Evolutionary conservation across 345 rosid species (phyloP).

Genomic region (Jatropha curcas): DNA sequence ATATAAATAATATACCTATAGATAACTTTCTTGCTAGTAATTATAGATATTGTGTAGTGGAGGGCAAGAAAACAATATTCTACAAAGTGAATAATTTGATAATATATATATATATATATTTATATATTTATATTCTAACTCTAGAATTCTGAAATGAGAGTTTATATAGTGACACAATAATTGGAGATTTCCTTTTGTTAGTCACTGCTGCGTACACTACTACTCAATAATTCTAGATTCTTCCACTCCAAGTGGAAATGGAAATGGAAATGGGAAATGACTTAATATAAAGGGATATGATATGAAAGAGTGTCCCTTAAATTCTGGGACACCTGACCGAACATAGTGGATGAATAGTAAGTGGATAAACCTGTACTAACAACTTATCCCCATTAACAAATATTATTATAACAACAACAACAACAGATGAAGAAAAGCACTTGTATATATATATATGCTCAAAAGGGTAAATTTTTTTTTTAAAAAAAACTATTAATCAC

Average conservation of each 20-base stretch:
- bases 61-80: background rate
- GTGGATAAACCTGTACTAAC: conserved; percentile 28
- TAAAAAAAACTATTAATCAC: background rate
- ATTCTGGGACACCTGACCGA: conserved; percentile 37
- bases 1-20: background rate
- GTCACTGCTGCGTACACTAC: background rate
- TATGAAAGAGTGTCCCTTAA: conserved; percentile 29
- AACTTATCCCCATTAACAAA: background rate
- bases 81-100: background rate
- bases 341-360: conserved; percentile 38
- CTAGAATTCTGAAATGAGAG: background rate
- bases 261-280: conserved; percentile 20
- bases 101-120: too few relatives aligned
- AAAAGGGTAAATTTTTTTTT: too few relatives aligned
- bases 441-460: too few relatives aligned
- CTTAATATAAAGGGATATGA: conserved; percentile 2
- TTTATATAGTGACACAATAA: conserved; percentile 25
- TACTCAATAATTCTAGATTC: conserved; percentile 29
- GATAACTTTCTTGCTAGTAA: background rate
- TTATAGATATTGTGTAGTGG: background rate
- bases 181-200: conserved; percentile 13
- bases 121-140: too few relatives aligned
- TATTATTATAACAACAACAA: background rate
- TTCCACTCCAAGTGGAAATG: conserved; percentile 12
- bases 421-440: background rate